A percentile compares a stretch with the other conserved stretches of the same genome.
Conservation (phyloP, 1,139 yeast species). For the Magnusiomyces magnusii region DNA sequence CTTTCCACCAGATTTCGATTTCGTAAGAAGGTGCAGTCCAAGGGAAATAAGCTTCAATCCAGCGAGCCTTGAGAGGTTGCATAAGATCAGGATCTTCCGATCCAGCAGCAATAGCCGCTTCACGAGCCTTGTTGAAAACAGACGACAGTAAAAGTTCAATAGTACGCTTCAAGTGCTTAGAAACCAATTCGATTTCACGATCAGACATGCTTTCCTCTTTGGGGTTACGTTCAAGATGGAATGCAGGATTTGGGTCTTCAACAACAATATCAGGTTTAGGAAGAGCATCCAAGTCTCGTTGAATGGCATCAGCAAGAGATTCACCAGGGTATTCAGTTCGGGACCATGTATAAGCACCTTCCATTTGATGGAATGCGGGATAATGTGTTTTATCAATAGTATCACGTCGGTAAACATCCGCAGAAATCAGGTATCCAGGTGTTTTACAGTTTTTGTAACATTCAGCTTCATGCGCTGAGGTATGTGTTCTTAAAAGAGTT, state of each 20-base stretch:
- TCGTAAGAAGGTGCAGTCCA: constrained; percentile 99
- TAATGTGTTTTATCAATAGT: constrained; percentile 94
- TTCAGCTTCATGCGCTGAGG: constrained; percentile 92
- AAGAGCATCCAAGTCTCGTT: constrained; percentile 52
- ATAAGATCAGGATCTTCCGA: constrained; percentile 52
- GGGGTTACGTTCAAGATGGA: constrained; percentile 56
- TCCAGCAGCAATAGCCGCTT: constrained; percentile 62
- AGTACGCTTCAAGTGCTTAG: constrained; percentile 76
- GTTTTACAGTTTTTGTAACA: constrained; percentile 62
- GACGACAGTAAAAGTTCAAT: constrained; percentile 75
- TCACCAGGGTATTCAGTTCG: constrained; percentile 37
- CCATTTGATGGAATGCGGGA: constrained; percentile 98
- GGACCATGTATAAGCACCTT: constrained; percentile 88
- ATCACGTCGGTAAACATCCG: constrained; percentile 94
- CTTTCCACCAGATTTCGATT: constrained; percentile 98
- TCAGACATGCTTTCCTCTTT: constrained; percentile 70
- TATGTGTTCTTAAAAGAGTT: constrained; percentile 77
- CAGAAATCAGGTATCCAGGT: constrained; percentile 87
- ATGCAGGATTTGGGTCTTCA: constrained; percentile 61
- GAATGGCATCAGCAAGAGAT: constrained; percentile 41
- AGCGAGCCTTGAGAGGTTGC: constrained; percentile 77
- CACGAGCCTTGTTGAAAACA: constrained; percentile 69
- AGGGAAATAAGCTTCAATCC: constrained; percentile 97
- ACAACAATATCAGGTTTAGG: constrained; percentile 64
- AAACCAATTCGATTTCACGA: constrained; percentile 58